A percentile compares a stretch with the other conserved stretches of the same genome.
These are phyloP conservation scores for Helenozyma baotianmanensis DNA, from an alignment of 805 yeast species.

Conservation along the genomic window DNA sequence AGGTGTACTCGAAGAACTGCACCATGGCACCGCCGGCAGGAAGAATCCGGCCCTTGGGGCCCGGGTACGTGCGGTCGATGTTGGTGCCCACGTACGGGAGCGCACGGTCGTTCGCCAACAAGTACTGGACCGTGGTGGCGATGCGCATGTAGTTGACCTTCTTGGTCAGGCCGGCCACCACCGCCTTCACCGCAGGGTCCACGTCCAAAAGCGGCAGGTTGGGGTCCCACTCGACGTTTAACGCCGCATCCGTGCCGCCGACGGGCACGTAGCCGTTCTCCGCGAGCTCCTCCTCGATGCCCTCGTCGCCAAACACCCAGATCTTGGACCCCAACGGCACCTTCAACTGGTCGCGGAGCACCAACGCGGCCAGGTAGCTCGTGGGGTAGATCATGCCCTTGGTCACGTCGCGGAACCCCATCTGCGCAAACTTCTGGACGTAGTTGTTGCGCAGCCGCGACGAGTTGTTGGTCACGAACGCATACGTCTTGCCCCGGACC, in stretches of 20 bases:
- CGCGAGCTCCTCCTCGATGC: slow-evolving; percentile 32
- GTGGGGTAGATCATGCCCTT: slow-evolving; percentile 33
- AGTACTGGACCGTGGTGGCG: slow-evolving; percentile 34
- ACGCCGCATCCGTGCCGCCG: slow-evolving; percentile 30
- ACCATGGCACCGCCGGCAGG: slow-evolving; percentile 43
- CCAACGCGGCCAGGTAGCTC: slow-evolving; percentile 32
- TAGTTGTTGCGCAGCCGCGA: slow-evolving; percentile 32
- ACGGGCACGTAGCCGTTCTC: slow-evolving; percentile 30
- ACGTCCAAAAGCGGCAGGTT: slow-evolving; percentile 24
- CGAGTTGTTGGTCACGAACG: slow-evolving; percentile 37
- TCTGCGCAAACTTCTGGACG: slow-evolving; percentile 25
- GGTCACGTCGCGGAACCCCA: slow-evolving; percentile 26
- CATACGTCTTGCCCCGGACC: slow-evolving; percentile 21
- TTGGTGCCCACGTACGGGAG: slow-evolving; percentile 38
- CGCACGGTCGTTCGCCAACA: slow-evolving; percentile 25
- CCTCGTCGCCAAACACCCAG: slow-evolving; percentile 39
- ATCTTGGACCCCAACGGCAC: slow-evolving; percentile 29
- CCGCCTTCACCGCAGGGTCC: slow-evolving; percentile 37
- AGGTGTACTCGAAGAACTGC: slow-evolving; percentile 32
- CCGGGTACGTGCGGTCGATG: slow-evolving; percentile 40
- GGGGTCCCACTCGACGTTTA: slow-evolving; percentile 23
- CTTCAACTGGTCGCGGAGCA: slow-evolving; percentile 18
- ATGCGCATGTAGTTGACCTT: slow-evolving; percentile 34
- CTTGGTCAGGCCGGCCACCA: slow-evolving; percentile 37
- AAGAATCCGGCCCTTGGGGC: slow-evolving; percentile 30